Evolutionary conservation across 441 rosid genomes (phyloP).

Genomic region (Eutrema salsugineum): DNA sequence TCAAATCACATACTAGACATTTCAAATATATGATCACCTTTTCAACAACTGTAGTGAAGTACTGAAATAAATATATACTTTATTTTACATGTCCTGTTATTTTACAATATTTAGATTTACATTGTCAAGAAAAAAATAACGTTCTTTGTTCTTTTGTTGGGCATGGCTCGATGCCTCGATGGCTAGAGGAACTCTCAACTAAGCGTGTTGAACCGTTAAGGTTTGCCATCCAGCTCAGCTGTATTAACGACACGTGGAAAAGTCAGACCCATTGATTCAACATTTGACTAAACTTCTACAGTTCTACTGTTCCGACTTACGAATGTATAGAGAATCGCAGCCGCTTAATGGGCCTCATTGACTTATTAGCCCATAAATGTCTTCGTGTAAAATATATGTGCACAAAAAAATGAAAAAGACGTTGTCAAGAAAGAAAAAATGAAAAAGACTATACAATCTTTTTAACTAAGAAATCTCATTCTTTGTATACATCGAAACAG

Average conservation of each 20-base stretch:
- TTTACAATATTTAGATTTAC: too few relatives aligned
- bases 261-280: background rate
- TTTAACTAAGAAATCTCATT: too few relatives aligned
- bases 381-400: too few relatives aligned
- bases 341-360: background rate
- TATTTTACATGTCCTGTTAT: too few relatives aligned
- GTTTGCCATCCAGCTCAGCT: background rate
- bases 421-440: too few relatives aligned
- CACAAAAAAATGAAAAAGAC: too few relatives aligned
- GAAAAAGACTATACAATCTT: too few relatives aligned
- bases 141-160: too few relatives aligned
- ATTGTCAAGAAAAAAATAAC: too few relatives aligned
- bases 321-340: background rate
- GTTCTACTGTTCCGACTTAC: too few relatives aligned
- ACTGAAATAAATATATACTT: too few relatives aligned
- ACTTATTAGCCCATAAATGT: background rate
- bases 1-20: slow-evolving; percentile 1
- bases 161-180: background rate
- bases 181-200: slow-evolving; percentile 1
- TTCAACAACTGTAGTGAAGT: background rate
- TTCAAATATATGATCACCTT: background rate
- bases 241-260: slow-evolving; percentile 8
- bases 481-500: too few relatives aligned
- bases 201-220: slow-evolving; percentile 2
- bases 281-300: background rate